Conservation (phyloP, 2,329 filamentous ascomycete genomes). For the Lachnellula subtilissima region DNA sequence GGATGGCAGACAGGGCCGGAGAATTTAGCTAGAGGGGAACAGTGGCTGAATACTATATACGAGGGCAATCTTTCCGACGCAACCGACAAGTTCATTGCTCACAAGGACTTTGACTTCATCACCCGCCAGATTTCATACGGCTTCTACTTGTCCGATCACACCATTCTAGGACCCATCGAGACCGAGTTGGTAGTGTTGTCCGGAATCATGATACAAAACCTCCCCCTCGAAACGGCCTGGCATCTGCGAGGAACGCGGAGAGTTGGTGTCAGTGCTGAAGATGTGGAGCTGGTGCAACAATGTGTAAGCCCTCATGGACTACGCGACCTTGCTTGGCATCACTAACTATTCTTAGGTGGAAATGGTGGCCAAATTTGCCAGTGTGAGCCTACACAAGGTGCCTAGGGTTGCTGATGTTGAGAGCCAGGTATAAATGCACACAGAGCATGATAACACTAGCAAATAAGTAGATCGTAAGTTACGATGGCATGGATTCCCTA, state of each 20-base stretch:
- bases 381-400: constrained; percentile 31
- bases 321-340: not conserved
- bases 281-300: constrained; percentile 36
- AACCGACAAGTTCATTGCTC: constrained; percentile 37
- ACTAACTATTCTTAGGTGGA: not conserved
- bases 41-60: constrained; percentile 51
- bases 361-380: constrained; percentile 28
- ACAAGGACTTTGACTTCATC: constrained; percentile 48
- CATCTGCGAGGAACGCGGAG: constrained; percentile 47
- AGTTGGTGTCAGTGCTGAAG: constrained; percentile 40
- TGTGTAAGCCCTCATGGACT: constrained; percentile 22
- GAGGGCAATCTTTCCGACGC: constrained; percentile 29
- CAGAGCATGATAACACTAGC: no score
- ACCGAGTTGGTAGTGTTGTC: constrained; percentile 50
- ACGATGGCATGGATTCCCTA: no score
- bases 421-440: constrained; percentile 32
- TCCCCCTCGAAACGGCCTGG: constrained; percentile 49
- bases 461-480: no score
- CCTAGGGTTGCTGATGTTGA: constrained; percentile 38
- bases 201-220: constrained; percentile 55
- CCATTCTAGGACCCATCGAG: constrained; percentile 48
- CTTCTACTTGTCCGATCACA: constrained; percentile 51
- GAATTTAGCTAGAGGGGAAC: constrained; percentile 47
- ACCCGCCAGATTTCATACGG: constrained; percentile 53
- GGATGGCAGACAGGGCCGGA: constrained; percentile 54